Base-by-base conservation (phyloP, 2,329 filamentous ascomycete genomes). In the Cylindrodendrum hubeiense region DNA sequence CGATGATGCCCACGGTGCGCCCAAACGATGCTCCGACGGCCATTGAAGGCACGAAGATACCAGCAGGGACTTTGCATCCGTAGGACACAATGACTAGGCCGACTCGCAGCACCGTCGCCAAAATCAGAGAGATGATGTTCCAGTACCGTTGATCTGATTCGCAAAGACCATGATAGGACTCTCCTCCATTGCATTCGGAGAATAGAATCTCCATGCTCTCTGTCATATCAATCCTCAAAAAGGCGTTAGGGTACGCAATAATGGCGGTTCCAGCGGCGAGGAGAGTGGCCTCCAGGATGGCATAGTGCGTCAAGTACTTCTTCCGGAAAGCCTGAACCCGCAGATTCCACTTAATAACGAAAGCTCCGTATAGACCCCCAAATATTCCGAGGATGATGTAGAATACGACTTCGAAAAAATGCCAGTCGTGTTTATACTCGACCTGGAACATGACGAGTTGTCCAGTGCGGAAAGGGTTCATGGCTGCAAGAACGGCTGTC, bases 371-470 rank as follows among this genome's bases (percentile, higher is more conserved):
- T 3, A 98, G 85, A 6, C 96, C 96, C 43, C 96, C 96, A 73
- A 99, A 98, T 28, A 96, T 87, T 50, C 96, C 96, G 67, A 99
- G 89, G 57, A 97, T 84, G 69, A 97, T 87, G 80, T 97, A 99
- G 77, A 98, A 98, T 26, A 97, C 80, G 4, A 96, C 86, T 78
- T 99, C 96, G 76, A 99, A 99, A 75, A 97, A 97, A 81, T 99
- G 96, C 96, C 96, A 99, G 43, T 93, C 91, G 43, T 95, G 91
- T 79, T 98, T 95, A 77, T 99, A 99, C 74, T 90, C 90, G 75
- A 99, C 95, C 75, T 97, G 95, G 80, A 99, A 99, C 95, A 99
- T 98, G 88, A 99, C 96, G 44, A 99, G 87, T 77, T 99, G 96
- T 21, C 96, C 96, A 0, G 96, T 98, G 56, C 96, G 86, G 81